These are phyloP conservation scores for Gyromitra esculenta DNA, from an alignment of 2,329 filamentous ascomycete species.

Conservation along the genomic window DNA sequence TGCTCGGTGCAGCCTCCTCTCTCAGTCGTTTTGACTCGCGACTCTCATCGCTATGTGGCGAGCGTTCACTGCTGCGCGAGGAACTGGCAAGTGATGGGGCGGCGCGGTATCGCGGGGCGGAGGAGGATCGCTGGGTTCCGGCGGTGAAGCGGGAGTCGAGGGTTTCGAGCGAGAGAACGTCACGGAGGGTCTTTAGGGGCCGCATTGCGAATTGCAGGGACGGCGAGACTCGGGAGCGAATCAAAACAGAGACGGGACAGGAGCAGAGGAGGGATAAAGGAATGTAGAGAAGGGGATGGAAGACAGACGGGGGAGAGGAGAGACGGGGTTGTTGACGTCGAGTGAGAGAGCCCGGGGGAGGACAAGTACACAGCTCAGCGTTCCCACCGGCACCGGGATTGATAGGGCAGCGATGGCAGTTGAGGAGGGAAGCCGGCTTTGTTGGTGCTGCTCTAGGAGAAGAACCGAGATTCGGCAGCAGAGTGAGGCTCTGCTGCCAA, in stretches of 20 bases:
- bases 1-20: constrained; percentile 68
- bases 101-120: constrained; percentile 63
- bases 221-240: not conserved
- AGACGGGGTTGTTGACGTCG: not conserved
- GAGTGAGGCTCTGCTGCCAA: constrained; percentile 38
- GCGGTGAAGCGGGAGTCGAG: constrained; percentile 77
- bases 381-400: not conserved
- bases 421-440: not conserved
- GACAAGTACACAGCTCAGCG: not conserved
- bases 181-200: constrained; percentile 62
- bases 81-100: constrained; percentile 59
- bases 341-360: constrained; percentile 10
- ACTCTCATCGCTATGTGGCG: constrained; percentile 60
- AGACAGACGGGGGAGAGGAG: not conserved
- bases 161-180: constrained; percentile 73
- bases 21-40: constrained; percentile 63
- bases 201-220: constrained; percentile 40
- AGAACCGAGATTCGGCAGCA: not conserved
- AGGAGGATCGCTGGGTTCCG: constrained; percentile 69
- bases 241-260: constrained; percentile 3
- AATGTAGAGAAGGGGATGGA: not conserved
- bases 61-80: constrained; percentile 56
- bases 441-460: not conserved
- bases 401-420: not conserved
- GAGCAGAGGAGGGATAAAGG: not conserved